Conservation (phyloP, 2,329 filamentous ascomycete genomes). For the Pseudogymnoascus pannorum region DNA sequence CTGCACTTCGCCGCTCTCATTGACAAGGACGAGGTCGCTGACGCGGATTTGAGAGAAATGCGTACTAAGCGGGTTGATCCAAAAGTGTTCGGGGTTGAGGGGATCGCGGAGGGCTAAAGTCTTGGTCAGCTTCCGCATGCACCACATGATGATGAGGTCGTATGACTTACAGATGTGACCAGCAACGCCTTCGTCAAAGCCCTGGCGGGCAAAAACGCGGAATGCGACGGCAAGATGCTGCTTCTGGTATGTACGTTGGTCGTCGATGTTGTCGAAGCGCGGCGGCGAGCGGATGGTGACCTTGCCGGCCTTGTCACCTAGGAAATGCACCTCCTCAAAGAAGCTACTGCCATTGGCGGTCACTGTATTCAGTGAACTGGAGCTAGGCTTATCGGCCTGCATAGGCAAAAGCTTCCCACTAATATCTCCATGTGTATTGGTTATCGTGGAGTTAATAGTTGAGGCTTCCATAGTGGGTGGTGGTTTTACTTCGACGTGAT, state of each 20-base stretch:
- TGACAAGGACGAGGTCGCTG: conserved; percentile 58
- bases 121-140: neutral
- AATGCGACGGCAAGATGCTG: conserved; percentile 39
- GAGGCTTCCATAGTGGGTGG: neutral
- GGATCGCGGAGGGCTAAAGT: conserved; percentile 27
- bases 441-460: neutral
- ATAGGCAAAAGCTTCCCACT: neutral
- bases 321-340: conserved; percentile 15
- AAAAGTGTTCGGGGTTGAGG: conserved; percentile 33
- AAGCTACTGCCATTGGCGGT: conserved; percentile 8
- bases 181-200: conserved; percentile 34
- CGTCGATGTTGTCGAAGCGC: conserved; percentile 21
- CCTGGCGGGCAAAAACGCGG: conserved; percentile 35
- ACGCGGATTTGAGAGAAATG: conserved; percentile 54
- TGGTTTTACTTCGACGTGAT: neutral
- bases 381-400: neutral
- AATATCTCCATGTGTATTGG: neutral
- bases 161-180: conserved; percentile 33
- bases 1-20: conserved; percentile 52
- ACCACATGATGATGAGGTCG: neutral
- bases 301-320: conserved; percentile 15
- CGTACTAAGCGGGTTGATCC: conserved; percentile 57
- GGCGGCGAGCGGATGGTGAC: conserved; percentile 13
- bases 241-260: conserved; percentile 24
- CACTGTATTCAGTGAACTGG: neutral